Evolutionary conservation across 192 early-diverging fungal species (phyloP), one percentile per base, ranked within the genome.

Genomic region (Chytriomyces sp.): DNA sequence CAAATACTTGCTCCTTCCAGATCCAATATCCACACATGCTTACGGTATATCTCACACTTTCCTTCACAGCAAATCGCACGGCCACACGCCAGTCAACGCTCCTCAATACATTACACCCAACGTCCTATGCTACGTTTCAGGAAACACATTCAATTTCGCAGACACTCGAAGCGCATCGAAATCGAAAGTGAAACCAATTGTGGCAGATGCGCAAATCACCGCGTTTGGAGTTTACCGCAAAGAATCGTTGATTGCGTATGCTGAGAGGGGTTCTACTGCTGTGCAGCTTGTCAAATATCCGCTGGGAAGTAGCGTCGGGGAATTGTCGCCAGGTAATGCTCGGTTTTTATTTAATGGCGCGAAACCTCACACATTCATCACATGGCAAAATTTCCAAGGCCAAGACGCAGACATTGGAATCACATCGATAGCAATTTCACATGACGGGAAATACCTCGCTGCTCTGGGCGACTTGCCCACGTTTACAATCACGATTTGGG

Each of bases 201-300:
- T 77, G 8, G 82, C 83, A 0, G 80, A 80, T 5, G 18, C 77
- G 9, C 81, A 82, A 48, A 86, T 89, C 48, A 86, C 81, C 7
- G 77, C 84, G n/a, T 85, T 86, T 77, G 83, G 81, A 20, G 57
- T 82, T 16, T 72, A 59, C 61, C 72, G 76, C 9, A 49, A 64
- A 18, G 87, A 87, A 50, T 72, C 44, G 20, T 64, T 86, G 13
- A 77, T 89, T 44, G 87, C 85, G 5, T 86, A 79, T 82, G 62
- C 79, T 10, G 84, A 89, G 60, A 63, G 78, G 26, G 79, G 82
- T 20, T 75, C 67, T 18, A 81, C 73, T 28, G 65, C 18, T 6
- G 64, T 89, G 23, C 81, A 70, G 28, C 18, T 89, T 7, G 75
- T 86, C 18, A 89, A 89, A 72, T 89, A 83, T 84, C 81, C 83